These are phyloP conservation scores for Malus hybrid DNA, from an alignment of 331 rosid species.

Conservation along the genomic window DNA sequence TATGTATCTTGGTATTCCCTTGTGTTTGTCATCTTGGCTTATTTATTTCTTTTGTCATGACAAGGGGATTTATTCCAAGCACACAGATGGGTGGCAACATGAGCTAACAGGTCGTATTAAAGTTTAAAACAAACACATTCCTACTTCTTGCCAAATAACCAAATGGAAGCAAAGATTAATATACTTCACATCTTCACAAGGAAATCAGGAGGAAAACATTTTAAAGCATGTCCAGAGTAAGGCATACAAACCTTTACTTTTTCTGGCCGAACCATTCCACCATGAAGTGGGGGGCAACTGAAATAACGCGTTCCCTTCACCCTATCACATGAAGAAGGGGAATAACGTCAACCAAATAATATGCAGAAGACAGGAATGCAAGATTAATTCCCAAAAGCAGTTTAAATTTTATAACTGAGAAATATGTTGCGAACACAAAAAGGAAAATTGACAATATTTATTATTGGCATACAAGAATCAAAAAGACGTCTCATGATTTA, in stretches of 20 bases:
- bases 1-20: too few species aligned
- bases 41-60: too few species aligned
- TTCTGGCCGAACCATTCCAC: constrained; percentile 86
- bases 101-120: background rate
- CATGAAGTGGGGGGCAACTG: constrained; percentile 72
- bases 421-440: background rate
- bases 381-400: background rate
- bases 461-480: background rate
- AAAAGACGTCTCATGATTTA: background rate
- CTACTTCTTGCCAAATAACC: background rate
- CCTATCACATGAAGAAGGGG: constrained; percentile 34
- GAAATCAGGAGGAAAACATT: background rate
- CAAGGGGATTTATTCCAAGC: too few species aligned
- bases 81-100: background rate
- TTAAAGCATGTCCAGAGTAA: background rate
- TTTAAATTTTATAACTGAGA: background rate
- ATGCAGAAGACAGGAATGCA: background rate
- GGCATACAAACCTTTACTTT: constrained; percentile 72
- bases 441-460: background rate
- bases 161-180: background rate
- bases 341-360: constrained; percentile 2
- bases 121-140: background rate
- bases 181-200: background rate
- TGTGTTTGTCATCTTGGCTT: too few species aligned
- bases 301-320: constrained; percentile 85